Evolutionary conservation across 176 grass and related monocot species (phyloP).

Genomic region (Avena atlantica): DNA sequence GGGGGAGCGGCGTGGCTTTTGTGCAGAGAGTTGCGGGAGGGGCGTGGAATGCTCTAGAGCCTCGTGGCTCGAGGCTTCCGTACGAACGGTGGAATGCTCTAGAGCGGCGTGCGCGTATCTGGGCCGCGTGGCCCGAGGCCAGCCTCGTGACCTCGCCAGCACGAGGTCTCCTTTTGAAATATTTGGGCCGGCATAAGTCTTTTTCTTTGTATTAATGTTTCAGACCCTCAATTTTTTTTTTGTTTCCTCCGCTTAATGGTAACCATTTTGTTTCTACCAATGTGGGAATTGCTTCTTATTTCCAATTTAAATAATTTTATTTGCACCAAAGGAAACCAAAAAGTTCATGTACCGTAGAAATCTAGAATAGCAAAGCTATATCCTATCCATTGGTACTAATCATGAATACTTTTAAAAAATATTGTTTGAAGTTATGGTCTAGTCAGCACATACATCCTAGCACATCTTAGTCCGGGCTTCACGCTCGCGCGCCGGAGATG

Average conservation of each 20-base stretch:
- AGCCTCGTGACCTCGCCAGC: background rate
- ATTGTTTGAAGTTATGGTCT: too few species aligned
- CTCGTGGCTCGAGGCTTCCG: background rate
- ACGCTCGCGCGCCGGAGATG: too few species aligned
- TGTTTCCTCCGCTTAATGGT: too few species aligned
- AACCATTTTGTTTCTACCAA: too few species aligned
- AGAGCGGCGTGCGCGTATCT: background rate
- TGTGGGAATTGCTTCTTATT: background rate
- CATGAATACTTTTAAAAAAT: too few species aligned
- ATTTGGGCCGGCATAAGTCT: too few species aligned
- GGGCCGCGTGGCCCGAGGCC: background rate
- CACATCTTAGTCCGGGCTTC: too few species aligned
- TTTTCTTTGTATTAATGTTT: too few species aligned
- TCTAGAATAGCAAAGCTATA: background rate
- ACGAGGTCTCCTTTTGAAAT: background rate
- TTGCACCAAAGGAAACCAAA: background rate
- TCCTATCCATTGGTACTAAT: background rate
- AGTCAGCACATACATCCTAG: too few species aligned
- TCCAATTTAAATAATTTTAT: background rate
- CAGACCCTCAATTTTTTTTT: too few species aligned
- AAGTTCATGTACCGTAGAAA: background rate
- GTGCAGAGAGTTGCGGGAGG: background rate
- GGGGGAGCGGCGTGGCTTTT: background rate
- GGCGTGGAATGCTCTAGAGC: slow-evolving; percentile 27
- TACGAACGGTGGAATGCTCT: background rate